Conservation (phyloP, 371 early-diverging fungal species). For the Nematocida ironsii region DNA sequence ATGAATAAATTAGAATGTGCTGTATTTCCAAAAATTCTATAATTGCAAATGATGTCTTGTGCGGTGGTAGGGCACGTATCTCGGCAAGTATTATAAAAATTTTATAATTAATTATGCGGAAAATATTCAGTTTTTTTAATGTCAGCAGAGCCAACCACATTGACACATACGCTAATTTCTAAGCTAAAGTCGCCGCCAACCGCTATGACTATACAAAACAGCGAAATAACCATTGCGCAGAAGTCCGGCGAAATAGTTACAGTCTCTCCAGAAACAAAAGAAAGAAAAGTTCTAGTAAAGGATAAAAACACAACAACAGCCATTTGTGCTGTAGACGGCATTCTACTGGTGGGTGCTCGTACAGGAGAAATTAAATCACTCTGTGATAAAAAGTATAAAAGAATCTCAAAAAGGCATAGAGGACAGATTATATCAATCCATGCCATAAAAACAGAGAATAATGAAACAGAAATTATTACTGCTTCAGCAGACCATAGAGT, state of each 20-base stretch:
- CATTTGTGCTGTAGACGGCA: not conserved
- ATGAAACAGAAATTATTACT: conserved; percentile 41
- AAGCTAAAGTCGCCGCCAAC: conserved; percentile 34
- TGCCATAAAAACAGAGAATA: not conserved
- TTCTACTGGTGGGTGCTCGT: conserved; percentile 32
- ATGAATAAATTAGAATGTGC: too few relatives aligned
- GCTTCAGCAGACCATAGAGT: conserved; percentile 21
- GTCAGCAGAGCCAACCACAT: not conserved
- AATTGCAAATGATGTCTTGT: not conserved
- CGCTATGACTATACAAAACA: not conserved
- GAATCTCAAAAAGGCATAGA: conserved; percentile 31
- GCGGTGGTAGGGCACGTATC: not conserved
- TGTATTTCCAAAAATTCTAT: not conserved
- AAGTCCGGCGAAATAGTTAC: conserved; percentile 44
- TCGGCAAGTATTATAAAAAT: not conserved
- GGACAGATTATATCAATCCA: not conserved
- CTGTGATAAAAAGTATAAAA: not conserved
- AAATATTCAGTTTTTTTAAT: conserved; percentile 25
- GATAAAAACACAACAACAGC: conserved; percentile 13
- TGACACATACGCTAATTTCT: not conserved
- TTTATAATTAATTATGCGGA: not conserved
- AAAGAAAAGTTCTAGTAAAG: conserved; percentile 22
- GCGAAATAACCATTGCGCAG: not conserved
- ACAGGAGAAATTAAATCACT: conserved; percentile 22
- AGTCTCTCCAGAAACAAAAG: not conserved